Percentiles rank a stretch among this genome's conserved stretches.
These are phyloP conservation scores for Citrus sp. DNA, from an alignment of 345 rosid species.

Conservation along the genomic window DNA sequence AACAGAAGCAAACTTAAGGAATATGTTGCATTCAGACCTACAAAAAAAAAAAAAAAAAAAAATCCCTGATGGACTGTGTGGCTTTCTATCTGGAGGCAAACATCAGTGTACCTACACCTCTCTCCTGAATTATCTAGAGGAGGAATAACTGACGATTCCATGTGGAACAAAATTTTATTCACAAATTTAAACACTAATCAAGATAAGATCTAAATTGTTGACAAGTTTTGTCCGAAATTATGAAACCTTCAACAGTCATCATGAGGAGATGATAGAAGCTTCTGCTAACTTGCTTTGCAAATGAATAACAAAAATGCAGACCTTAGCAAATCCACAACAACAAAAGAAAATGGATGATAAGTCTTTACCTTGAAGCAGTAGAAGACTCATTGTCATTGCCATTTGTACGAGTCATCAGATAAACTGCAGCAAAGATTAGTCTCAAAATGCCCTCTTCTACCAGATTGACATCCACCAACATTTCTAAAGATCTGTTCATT, in stretches of 20 bases:
- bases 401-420: conserved; percentile 60
- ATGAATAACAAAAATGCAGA: conserved; percentile 1
- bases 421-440: conserved; percentile 70
- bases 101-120: not conserved
- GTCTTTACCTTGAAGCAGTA: conserved; percentile 77
- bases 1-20: not conserved
- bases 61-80: not conserved
- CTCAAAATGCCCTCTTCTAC: conserved; percentile 94
- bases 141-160: not conserved
- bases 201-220: not conserved
- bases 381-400: conserved; percentile 73
- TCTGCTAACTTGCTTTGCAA: not conserved
- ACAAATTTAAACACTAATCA: not conserved
- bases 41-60: no score
- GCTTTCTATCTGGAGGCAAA: not conserved
- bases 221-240: not conserved
- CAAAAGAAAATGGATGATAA: conserved; percentile 8
- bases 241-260: not conserved
- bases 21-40: not conserved
- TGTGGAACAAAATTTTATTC: not conserved
- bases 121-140: not conserved
- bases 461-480: conserved; percentile 67
- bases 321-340: conserved; percentile 3
- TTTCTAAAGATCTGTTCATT: conserved; percentile 75
- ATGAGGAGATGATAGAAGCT: not conserved